Conservation (phyloP, 345 rosid genomes). For the Gossypium australe region DNA sequence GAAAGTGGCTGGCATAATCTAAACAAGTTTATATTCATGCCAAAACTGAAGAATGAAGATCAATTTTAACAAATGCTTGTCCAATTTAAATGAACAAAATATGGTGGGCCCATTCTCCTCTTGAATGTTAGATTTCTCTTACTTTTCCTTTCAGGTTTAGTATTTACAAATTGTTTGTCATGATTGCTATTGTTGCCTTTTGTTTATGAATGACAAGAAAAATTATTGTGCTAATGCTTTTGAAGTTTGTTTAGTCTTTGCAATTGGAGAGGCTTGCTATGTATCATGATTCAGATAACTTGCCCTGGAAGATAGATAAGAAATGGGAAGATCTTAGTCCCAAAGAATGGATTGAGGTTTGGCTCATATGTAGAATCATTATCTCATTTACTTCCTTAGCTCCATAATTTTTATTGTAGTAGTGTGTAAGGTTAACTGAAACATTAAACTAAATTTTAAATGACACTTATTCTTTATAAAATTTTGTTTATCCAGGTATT, state of each 20-base stretch:
- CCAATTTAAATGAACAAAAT: not conserved
- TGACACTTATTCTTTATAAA: not conserved
- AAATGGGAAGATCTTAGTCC: slow-evolving; percentile 91
- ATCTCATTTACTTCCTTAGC: not conserved
- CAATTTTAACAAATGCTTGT: not conserved
- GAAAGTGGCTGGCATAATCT: slow-evolving; percentile 1
- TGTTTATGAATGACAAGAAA: slow-evolving; percentile 9
- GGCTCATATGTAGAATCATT: slow-evolving; percentile 22
- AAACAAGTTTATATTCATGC: not conserved
- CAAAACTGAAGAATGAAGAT: not conserved
- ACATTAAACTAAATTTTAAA: not conserved
- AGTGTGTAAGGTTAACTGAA: slow-evolving; percentile 2
- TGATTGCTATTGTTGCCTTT: slow-evolving; percentile 7
- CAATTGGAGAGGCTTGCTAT: slow-evolving; percentile 91
- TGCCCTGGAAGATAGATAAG: slow-evolving; percentile 78
- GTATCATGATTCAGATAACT: slow-evolving; percentile 81
- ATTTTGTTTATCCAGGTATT: slow-evolving; percentile 50
- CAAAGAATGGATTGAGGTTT: slow-evolving; percentile 91
- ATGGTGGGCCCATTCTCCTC: not conserved
- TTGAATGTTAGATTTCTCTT: not conserved
- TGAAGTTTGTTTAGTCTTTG: slow-evolving; percentile 59
- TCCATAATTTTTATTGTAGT: not conserved
- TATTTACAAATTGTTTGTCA: not conserved
- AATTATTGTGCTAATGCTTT: slow-evolving; percentile 22
- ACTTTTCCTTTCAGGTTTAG: not conserved